Evolutionary conservation across 306 rosid genomes (phyloP).

Genomic region (Lithocarpus polystachyus): DNA sequence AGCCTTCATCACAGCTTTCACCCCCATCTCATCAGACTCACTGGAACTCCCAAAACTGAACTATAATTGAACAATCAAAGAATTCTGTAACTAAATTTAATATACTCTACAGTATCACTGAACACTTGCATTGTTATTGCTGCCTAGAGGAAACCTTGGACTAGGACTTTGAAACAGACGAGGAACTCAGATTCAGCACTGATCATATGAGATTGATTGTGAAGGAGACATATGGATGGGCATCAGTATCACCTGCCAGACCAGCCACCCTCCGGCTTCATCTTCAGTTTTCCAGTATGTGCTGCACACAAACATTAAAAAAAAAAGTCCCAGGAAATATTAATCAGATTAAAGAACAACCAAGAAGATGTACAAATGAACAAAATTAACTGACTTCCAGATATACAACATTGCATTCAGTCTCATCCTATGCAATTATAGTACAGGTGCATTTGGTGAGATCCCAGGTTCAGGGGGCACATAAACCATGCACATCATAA

Average conservation of each 20-base stretch:
- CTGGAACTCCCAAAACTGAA: slow-evolving; percentile 31
- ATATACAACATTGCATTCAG: neutral
- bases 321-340: slow-evolving; percentile 4
- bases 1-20: neutral
- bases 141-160: slow-evolving; percentile 31
- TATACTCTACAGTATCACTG: slow-evolving; percentile 43
- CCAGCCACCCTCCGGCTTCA: slow-evolving; percentile 77
- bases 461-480: too few relatives aligned
- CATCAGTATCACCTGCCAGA: slow-evolving; percentile 71
- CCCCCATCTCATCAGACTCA: slow-evolving; percentile 14
- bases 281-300: slow-evolving; percentile 79
- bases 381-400: neutral
- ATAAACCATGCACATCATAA: too few relatives aligned
- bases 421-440: too few relatives aligned
- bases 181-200: slow-evolving; percentile 6
- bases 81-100: slow-evolving; percentile 31
- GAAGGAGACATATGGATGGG: slow-evolving; percentile 82
- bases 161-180: slow-evolving; percentile 20
- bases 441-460: too few relatives aligned
- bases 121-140: slow-evolving; percentile 49
- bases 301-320: slow-evolving; percentile 41
- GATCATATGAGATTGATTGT: slow-evolving; percentile 67
- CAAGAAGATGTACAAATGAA: neutral
- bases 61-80: slow-evolving; percentile 39
- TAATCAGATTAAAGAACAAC: neutral